Evolutionary conservation across 1,284 basidiomycete species (phyloP), one percentile per base, ranked within the genome.

Genomic region (Puccinia triticina): DNA sequence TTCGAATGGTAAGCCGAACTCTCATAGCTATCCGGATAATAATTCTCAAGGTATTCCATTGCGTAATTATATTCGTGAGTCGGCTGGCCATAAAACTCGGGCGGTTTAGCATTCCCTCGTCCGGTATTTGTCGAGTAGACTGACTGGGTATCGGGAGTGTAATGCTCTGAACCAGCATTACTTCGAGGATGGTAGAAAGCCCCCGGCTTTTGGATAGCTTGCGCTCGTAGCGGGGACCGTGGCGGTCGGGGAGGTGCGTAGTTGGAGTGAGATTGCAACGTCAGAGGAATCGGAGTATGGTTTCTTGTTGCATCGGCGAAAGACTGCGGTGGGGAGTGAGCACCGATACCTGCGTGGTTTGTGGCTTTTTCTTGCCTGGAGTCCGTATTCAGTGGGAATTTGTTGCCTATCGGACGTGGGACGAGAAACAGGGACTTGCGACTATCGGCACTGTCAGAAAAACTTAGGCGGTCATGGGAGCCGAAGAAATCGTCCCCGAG

Each of bases 401-500:
- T 37, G 21, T 50, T 53, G 48, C 26, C 72, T 21, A 74, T 40
- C 11, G 72, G 72, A 74, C 72, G 72, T 23, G 72, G 72, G 16
- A 57, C 50, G 14, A 74, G 26, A 26, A 74, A 57, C 4, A 74
- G 29, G 34, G 72, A 40, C 46, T 57, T 74, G 46, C 72, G 50
- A 57, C 72, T 74, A 21, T 11, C 34, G 34, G 53, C 53, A 40
- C 72, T 74, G 34, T 57, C 72, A 11, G 72, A 74, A 26, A 57
- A 57, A 57, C 72, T 74, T 34, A 26, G 72, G 11, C 72, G 72
- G 2, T 57, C 53, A 26, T 40, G 48, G 23, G 50, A 74, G 16
- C 72, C 53, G 34, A 74, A 74, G 34, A 74, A 57, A 26, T 74
- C 72, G 23, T 74, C 53, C 14, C 29, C 72, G 3, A 50, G n/a